Conservation (phyloP, 1,284 basidiomycete species). For the Fereydounia khargensis region DNA sequence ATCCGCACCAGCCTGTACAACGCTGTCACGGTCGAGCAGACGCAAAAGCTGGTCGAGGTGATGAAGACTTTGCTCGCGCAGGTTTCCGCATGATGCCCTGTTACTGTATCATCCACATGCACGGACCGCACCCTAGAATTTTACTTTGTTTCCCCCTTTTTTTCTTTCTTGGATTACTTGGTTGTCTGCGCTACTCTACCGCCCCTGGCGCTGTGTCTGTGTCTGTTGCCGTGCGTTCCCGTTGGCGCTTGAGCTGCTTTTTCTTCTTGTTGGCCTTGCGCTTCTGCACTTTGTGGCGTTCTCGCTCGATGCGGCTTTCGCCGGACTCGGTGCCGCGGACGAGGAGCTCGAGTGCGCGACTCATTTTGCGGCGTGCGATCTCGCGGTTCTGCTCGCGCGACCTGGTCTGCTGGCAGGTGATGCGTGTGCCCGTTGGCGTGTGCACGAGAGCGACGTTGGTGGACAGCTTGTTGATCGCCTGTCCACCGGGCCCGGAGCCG, state of each 20-base stretch:
- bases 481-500: conserved; percentile 52
- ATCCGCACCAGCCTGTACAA: conserved; percentile 93
- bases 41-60: conserved; percentile 61
- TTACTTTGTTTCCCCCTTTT: neutral
- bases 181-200: too few species aligned
- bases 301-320: conserved; percentile 24
- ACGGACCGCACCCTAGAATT: neutral
- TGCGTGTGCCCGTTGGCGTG: conserved; percentile 39
- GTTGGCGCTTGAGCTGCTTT: conserved; percentile 30
- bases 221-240: too few species aligned
- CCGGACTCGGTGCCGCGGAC: conserved; percentile 16
- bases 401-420: conserved; percentile 47
- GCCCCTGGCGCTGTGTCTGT: too few species aligned
- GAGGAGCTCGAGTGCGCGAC: conserved; percentile 36
- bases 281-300: conserved; percentile 35
- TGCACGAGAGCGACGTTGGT: conserved; percentile 47
- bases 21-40: conserved; percentile 79
- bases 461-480: conserved; percentile 55
- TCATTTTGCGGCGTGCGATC: conserved; percentile 40
- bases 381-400: conserved; percentile 42
- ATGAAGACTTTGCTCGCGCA: conserved; percentile 59
- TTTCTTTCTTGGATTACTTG: neutral
- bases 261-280: conserved; percentile 42
- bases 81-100: too few species aligned
- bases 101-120: too few species aligned